Base-by-base conservation (phyloP, 495 filamentous ascomycete species). In the Aspergillus nanangensis region DNA sequence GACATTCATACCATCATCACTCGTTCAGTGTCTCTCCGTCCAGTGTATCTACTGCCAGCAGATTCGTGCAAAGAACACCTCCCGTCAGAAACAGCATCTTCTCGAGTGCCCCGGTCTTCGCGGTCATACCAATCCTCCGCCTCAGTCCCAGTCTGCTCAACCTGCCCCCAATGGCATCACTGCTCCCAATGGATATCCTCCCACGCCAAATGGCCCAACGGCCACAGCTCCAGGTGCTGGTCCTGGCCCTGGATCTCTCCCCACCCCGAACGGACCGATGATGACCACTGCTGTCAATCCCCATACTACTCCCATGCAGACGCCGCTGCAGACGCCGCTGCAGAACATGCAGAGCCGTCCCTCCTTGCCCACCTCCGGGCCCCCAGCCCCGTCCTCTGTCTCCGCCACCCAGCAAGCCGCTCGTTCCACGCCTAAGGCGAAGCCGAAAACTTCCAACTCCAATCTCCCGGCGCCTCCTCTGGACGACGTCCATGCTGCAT, bases 31-130 rank as follows among this genome's bases (percentile, higher is more conserved):
- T 58, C 74, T 79, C 45, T 78, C 74, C 44, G 75, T 77, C 15
- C 75, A 79, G 70, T 79, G 75, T 56, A 77, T 79, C 62, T 78
- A 79, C 61, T 79, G 75, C 44, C 74, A 79, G 48, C 74, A 76
- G 55, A 75, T 78, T 33, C 73, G 75, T 45, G 75, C 75, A 54
- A 79, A 79, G 61, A 79, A 79, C 44, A 79, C 75, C 40, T 76
- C 72, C 56, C 72, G 75, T 47, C 75, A 79, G 63, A 77, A 77
- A 53, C 71, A 76, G 53, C 75, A 79, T 52, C 64, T 79, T 4
- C 71, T 75, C 45, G 75, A 79, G 51, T 79, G 75, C 47, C 74
- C 74, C 45, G 72, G 70, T 44, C 63, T 75, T 17, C 68, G 71
- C 36, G 70, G 70, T 36, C 69, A 74, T 42, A 59, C 69, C 47